Conservation (phyloP, 768 basidiomycete genomes). For the Piloderma croceum region DNA sequence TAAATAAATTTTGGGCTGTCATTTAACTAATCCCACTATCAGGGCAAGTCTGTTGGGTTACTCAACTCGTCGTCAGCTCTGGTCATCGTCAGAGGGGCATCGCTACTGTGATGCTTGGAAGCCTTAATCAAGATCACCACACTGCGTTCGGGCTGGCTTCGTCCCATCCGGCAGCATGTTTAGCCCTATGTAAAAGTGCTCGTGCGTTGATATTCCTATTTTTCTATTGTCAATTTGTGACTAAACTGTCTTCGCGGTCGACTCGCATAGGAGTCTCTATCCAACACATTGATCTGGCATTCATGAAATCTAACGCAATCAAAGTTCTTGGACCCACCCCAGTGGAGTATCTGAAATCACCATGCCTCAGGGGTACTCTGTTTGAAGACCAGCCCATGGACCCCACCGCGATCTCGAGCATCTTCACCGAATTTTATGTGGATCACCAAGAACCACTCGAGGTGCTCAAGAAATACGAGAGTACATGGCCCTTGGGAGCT, state of each 20-base stretch:
- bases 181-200: conserved; percentile 22
- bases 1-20: too few species aligned
- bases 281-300: conserved; percentile 14
- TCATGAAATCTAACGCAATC: conserved; percentile 15
- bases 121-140: conserved; percentile 17
- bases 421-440: conserved; percentile 26
- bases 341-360: conserved; percentile 20
- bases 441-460: conserved; percentile 26
- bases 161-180: conserved; percentile 26
- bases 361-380: conserved; percentile 18
- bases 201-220: conserved; percentile 16
- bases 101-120: conserved; percentile 23
- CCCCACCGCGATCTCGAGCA: conserved; percentile 19
- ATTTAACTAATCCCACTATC: too few species aligned
- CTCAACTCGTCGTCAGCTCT: too few species aligned
- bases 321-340: conserved; percentile 16
- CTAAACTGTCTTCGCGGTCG: too few species aligned
- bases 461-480: conserved; percentile 13
- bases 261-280: too few species aligned
- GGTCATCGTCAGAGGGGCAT: conserved; percentile 24
- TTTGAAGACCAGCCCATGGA: conserved; percentile 12
- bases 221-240: too few species aligned
- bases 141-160: conserved; percentile 26
- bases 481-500: conserved; percentile 23
- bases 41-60: too few species aligned